These are phyloP conservation scores for Trebouxia sp. DNA, from an alignment of 139 green algal genomes.

Conservation along the genomic window DNA sequence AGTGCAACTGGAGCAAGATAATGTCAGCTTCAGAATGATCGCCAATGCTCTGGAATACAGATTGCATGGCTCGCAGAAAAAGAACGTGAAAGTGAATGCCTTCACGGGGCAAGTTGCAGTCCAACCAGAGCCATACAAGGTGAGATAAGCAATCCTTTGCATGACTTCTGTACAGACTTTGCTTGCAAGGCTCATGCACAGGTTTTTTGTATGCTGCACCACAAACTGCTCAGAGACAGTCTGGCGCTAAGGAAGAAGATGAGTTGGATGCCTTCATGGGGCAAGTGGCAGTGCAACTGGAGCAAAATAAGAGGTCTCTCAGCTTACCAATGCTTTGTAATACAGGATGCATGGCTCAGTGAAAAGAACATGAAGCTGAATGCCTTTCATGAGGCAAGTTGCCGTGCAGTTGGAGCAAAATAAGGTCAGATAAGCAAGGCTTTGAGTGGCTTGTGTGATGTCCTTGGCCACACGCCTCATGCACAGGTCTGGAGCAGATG, in stretches of 20 bases:
- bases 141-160: slow-evolving; percentile 2
- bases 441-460: too few species aligned
- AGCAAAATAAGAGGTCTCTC: slow-evolving; percentile 58
- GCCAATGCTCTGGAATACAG: too few species aligned
- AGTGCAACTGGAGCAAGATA: slow-evolving; percentile 60
- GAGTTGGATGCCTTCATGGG: slow-evolving; percentile 81
- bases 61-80: too few species aligned
- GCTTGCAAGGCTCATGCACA: slow-evolving; percentile 16
- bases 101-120: slow-evolving; percentile 71
- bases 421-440: slow-evolving; percentile 45
- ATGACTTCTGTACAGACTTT: too few species aligned
- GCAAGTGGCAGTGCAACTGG: slow-evolving; percentile 55
- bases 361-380: too few species aligned
- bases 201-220: background rate
- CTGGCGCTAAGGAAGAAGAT: slow-evolving; percentile 51
- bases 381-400: slow-evolving; percentile 78
- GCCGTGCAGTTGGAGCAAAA: slow-evolving; percentile 59
- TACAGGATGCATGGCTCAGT: too few species aligned
- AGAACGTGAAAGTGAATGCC: slow-evolving; percentile 72
- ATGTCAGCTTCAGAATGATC: too few species aligned
- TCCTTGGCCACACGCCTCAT: too few species aligned
- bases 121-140: slow-evolving; percentile 70
- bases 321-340: too few species aligned
- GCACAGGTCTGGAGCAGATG: too few species aligned
- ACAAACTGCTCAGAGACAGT: slow-evolving; percentile 3